These are phyloP conservation scores for Solanum raphanifolium DNA, from an alignment of 257 asterid genomes.

Conservation along the genomic window DNA sequence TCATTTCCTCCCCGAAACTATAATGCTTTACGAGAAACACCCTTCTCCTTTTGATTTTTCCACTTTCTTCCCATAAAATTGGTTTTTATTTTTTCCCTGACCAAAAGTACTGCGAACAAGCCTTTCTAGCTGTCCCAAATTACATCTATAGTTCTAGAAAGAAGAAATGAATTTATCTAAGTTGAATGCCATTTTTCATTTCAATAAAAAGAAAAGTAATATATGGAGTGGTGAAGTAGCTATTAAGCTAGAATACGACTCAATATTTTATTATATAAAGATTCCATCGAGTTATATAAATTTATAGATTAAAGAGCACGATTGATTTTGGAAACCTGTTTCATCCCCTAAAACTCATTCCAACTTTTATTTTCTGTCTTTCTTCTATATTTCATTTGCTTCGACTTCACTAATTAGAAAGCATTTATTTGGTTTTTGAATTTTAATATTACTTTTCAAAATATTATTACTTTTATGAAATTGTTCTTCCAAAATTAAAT, in stretches of 20 bases:
- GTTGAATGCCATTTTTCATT: background rate
- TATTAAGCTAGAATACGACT: background rate
- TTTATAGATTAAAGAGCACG: background rate
- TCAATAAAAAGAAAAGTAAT: background rate
- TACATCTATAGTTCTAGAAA: background rate
- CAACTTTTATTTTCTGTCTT: background rate
- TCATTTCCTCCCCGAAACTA: background rate
- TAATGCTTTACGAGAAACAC: background rate
- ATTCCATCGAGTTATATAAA: background rate
- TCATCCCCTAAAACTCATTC: background rate
- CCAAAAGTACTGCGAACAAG: background rate
- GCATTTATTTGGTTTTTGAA: background rate
- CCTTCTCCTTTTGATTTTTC: background rate
- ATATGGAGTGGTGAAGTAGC: background rate
- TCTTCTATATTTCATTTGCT: background rate
- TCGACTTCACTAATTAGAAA: background rate
- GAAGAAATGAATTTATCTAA: background rate
- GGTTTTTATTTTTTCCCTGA: background rate
- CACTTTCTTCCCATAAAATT: background rate
- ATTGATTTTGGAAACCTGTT: background rate
- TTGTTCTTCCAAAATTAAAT: background rate
- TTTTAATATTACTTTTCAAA: background rate
- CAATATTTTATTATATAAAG: background rate
- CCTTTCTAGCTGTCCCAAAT: background rate
- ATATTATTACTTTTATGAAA: background rate